phyloP scores from a whole-genome alignment of 495 filamentous ascomycete species.

The Lepraria neglecta region DNA sequence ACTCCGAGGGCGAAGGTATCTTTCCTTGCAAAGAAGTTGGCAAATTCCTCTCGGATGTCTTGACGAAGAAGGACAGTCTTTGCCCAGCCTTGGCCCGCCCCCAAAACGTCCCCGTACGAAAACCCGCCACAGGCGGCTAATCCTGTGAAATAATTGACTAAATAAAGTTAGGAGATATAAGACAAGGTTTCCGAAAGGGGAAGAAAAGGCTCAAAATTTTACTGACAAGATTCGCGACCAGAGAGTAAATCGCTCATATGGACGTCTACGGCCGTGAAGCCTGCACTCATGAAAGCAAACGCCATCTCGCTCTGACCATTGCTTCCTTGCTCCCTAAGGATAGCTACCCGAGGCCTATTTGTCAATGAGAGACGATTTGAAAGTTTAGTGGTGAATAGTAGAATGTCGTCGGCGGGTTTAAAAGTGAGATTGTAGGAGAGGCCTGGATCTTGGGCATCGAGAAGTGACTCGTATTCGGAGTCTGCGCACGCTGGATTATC shows the following conservation, averaged over 20 bases:
- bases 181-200: too few relatives aligned
- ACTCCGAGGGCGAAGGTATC: slow-evolving; percentile 89
- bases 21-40: slow-evolving; percentile 76
- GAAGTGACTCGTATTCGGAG: slow-evolving; percentile 69
- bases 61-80: slow-evolving; percentile 82
- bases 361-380: slow-evolving; percentile 55
- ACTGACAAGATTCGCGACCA: slow-evolving; percentile 60
- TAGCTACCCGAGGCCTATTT: slow-evolving; percentile 81
- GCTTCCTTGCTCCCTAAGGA: slow-evolving; percentile 89
- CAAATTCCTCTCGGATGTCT: slow-evolving; percentile 68
- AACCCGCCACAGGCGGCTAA: slow-evolving; percentile 94
- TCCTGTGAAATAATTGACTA: too few relatives aligned
- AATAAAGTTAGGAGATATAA: too few relatives aligned
- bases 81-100: slow-evolving; percentile 92
- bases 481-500: slow-evolving; percentile 88
- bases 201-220: too few relatives aligned
- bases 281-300: slow-evolving; percentile 86
- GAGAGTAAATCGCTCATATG: slow-evolving; percentile 94
- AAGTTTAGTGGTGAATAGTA: slow-evolving; percentile 62
- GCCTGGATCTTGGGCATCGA: slow-evolving; percentile 70
- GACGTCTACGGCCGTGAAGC: slow-evolving; percentile 86
- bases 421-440: slow-evolving; percentile 80
- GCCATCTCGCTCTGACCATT: slow-evolving; percentile 98
- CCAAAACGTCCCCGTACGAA: slow-evolving; percentile 93
- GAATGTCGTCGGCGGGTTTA: slow-evolving; percentile 67